phyloP scores from a whole-genome alignment of 768 basidiomycete species.

The Tephrocybe sp. region DNA sequence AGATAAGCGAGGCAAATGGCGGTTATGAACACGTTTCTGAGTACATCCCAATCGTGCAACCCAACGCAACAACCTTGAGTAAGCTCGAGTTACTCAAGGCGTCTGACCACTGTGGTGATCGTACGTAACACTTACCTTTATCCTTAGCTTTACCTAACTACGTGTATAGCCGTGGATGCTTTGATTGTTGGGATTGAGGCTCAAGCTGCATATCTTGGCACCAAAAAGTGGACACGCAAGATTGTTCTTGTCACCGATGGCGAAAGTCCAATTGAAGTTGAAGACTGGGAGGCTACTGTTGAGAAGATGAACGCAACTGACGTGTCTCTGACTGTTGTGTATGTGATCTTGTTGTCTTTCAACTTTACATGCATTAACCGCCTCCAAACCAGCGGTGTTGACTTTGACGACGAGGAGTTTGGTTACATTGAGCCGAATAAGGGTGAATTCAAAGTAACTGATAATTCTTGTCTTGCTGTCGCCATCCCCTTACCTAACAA shows the following conservation, averaged over 20 bases:
- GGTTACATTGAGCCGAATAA: slow-evolving; percentile 68
- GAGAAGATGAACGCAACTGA: slow-evolving; percentile 59
- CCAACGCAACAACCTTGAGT: slow-evolving; percentile 63
- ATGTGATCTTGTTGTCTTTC: slow-evolving; percentile 15
- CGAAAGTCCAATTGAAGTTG: slow-evolving; percentile 66
- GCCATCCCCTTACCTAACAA: background rate
- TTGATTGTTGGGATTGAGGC: slow-evolving; percentile 85
- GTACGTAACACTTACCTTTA: slow-evolving; percentile 37
- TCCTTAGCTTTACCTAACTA: background rate
- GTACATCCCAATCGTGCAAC: slow-evolving; percentile 65
- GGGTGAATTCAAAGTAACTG: slow-evolving; percentile 63
- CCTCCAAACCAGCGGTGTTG: slow-evolving; percentile 64
- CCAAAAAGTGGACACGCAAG: slow-evolving; percentile 84
- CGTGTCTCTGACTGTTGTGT: slow-evolving; percentile 73
- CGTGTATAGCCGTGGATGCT: slow-evolving; percentile 70
- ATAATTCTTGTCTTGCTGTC: background rate
- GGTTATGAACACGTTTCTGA: slow-evolving; percentile 76
- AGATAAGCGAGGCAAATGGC: slow-evolving; percentile 54
- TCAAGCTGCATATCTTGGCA: slow-evolving; percentile 61
- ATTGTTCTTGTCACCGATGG: slow-evolving; percentile 85
- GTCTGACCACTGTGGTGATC: slow-evolving; percentile 58
- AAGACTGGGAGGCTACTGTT: slow-evolving; percentile 72
- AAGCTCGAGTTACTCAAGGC: slow-evolving; percentile 60
- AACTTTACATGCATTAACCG: background rate
- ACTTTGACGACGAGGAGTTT: slow-evolving; percentile 76